Evolutionary conservation across 177 flowering plant species (phyloP), one percentile per base, ranked within the genome.

Genomic region (Vitis hybrid): DNA sequence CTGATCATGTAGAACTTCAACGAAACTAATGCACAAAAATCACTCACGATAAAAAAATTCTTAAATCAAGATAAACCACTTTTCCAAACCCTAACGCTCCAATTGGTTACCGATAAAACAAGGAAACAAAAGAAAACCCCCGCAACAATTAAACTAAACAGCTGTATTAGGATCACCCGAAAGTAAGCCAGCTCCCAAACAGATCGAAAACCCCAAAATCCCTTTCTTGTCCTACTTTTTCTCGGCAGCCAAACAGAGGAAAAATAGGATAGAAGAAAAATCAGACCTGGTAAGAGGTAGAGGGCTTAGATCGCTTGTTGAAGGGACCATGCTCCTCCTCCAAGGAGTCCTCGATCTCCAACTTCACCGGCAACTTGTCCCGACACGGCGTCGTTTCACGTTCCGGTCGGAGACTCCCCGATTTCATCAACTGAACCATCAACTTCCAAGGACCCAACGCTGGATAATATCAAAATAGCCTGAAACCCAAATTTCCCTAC

Each of bases 361-460:
- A 67, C 74, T 88, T 90, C 78, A 89, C 89, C 72, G 85, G 76
- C 7, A 60, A 48, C 80, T 76, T 78, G 58, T 74, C 68, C 76
- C 67, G 70, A 52, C 62, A 57, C 68, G 80, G 39, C 72, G 81
- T 56, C 70, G 70, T 48, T 10, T 76, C 85, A 5, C 77, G 75
- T 51, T 82, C 89, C 72, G 82, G 63, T 60, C 58, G 69, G 55
- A 67, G 55, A 62, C 70, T 76, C 26, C 79, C 77, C 16, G 86
- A 80, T 72, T 76, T 84, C 86, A 79, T 84, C 76, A 84, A 67
- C 79, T 84, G 83, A 69, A 86, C 86, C 88, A 86, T 85, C 74
- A 70, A 78, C 26, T 56, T 26, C 55, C 51, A 51, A 51, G 10
- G 45, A 33, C 52, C 62, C 22, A 70, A 33, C 33, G 13, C 31